Conservation (phyloP, 2,329 filamentous ascomycete species). For the Colletotrichum lentis region DNA sequence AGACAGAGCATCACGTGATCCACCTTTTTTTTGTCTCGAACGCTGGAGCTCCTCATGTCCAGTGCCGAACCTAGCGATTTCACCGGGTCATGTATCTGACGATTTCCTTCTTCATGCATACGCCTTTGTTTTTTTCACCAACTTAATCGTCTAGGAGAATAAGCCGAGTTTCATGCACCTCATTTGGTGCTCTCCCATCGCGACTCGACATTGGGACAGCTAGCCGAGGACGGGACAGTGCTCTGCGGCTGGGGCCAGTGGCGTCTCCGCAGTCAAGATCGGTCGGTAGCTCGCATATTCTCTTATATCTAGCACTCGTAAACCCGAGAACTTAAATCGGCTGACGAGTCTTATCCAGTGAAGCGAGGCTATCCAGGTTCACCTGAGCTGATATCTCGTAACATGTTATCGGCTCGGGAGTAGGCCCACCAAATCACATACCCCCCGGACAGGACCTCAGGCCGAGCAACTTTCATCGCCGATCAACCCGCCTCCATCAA, state of each 20-base stretch:
- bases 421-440: conserved; percentile 16
- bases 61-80: conserved; percentile 24
- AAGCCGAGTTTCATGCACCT: conserved; percentile 24
- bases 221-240: conserved; percentile 27
- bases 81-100: conserved; percentile 34
- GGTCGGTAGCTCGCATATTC: conserved; percentile 29
- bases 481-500: conserved; percentile 21
- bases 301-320: conserved; percentile 25
- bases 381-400: conserved; percentile 27
- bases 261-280: conserved; percentile 30
- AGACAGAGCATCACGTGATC: conserved; percentile 13
- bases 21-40: conserved; percentile 16
- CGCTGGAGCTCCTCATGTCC: conserved; percentile 18
- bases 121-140: conserved; percentile 17
- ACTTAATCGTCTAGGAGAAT: conserved; percentile 29
- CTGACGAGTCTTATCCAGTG: conserved; percentile 22
- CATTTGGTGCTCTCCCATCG: background rate
- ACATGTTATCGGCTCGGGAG: conserved; percentile 30
- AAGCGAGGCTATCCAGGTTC: conserved; percentile 21
- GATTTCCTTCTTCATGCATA: conserved; percentile 24
- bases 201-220: conserved; percentile 23
- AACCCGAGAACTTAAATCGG: conserved; percentile 19
- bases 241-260: conserved; percentile 27
- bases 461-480: conserved; percentile 34
- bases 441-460: conserved; percentile 21